Base-by-base conservation (phyloP, 2,329 filamentous ascomycete genomes). In the Fusarium sp. region DNA sequence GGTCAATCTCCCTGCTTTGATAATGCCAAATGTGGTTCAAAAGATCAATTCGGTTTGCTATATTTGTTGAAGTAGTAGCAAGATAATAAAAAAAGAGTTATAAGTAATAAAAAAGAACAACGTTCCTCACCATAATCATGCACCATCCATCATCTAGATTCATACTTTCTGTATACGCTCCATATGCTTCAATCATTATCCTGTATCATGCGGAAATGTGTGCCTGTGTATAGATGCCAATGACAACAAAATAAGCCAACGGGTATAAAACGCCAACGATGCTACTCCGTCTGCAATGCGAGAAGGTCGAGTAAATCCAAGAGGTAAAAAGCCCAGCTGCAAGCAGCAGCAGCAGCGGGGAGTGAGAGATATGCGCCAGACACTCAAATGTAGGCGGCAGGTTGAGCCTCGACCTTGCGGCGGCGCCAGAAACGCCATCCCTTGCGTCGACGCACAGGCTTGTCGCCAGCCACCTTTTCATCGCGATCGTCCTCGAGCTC, bases 401-500 rank as follows among this genome's bases (percentile, higher is more conserved):
- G 60, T 61, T 73, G 72, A 73, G 78, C 66, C 27, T 71, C 63
- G 42, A 31, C 65, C 74, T 77, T 81, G 63, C 77, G 79, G 62
- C 78, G 70, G 31, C 77, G 68, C 76, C 80, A 81, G 64, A 81
- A 76, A 25, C 70, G 75, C 77, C 81, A 81, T 42, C 74, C 74
- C 62, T 76, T 79, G 65, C 74, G 79, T 47, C 76, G 65, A 20
- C 77, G 75, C 33, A 52, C 42, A 31, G 29, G 18, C 47, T 60
- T 70, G 18, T 60, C 61, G 6, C 54, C 42, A 29, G 13, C 50
- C 33, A 45, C 33, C 70, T 81, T 80, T 60, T 82, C 77, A 9
- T 77, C 74, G 5, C 78, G 73, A 10, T 86, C 86, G 38, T 84
- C 84, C 20, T 90, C 88, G 4, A 92, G 82, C 42, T 90, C 87